A percentile compares a stretch with the other conserved stretches of the same genome.
Conservation (phyloP, 345 rosid species). For the Punica granatum region DNA sequence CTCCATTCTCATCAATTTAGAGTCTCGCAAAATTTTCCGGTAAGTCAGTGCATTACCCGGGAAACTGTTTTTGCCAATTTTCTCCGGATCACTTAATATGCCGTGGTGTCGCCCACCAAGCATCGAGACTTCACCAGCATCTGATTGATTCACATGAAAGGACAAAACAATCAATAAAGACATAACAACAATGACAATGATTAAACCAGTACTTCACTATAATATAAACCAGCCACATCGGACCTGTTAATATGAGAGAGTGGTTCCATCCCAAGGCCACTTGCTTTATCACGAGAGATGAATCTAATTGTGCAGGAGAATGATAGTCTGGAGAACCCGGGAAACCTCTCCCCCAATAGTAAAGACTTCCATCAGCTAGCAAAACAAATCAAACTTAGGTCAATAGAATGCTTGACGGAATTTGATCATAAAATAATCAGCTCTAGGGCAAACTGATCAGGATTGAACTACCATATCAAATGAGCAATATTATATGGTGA, state of each 20-base stretch:
- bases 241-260: constrained; percentile 55
- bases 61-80: constrained; percentile 27
- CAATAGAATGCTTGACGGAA: background rate
- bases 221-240: background rate
- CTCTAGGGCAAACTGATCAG: no score
- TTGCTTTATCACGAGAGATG: constrained; percentile 26
- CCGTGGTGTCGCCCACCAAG: constrained; percentile 59
- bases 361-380: constrained; percentile 55
- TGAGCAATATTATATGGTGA: no score
- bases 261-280: constrained; percentile 88
- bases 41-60: constrained; percentile 23
- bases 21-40: background rate
- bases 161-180: background rate
- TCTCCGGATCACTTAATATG: constrained; percentile 30
- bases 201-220: background rate
- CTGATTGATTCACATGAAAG: constrained; percentile 26
- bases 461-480: no score
- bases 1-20: background rate
- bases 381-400: constrained; percentile 3
- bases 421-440: background rate
- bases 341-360: constrained; percentile 86
- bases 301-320: constrained; percentile 36
- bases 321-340: constrained; percentile 33
- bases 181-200: background rate
- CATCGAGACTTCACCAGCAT: constrained; percentile 50